Conservation (phyloP, 148 eudicot species). For the Spergularia marina region DNA sequence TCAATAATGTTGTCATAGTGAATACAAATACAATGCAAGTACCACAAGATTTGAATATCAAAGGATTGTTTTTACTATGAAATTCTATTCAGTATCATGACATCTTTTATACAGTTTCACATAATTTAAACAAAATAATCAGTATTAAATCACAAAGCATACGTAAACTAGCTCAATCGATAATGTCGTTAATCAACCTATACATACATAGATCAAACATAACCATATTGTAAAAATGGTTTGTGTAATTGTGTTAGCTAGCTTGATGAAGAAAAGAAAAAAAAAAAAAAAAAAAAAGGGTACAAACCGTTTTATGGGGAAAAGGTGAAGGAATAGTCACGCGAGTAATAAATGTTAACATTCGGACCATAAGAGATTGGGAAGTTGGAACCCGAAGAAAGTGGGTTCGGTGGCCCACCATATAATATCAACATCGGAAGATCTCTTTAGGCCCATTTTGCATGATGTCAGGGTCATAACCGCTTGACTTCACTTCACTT, state of each 20-base stretch:
- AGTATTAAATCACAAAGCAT: no score
- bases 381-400: slow-evolving; percentile 13
- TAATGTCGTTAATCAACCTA: no score
- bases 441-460: slow-evolving; percentile 34
- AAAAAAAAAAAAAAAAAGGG: not conserved
- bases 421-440: slow-evolving; percentile 25
- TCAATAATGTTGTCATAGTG: no score
- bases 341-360: slow-evolving; percentile 7
- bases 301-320: slow-evolving; percentile 11
- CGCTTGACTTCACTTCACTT: slow-evolving; percentile 28
- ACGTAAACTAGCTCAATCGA: no score
- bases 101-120: no score
- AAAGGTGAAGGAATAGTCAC: slow-evolving; percentile 8
- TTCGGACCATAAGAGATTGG: slow-evolving; percentile 10
- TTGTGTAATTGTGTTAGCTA: not conserved
- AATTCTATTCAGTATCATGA: no score
- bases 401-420: slow-evolving; percentile 14
- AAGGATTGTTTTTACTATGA: no score
- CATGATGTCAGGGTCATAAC: slow-evolving; percentile 40
- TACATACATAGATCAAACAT: no score
- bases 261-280: not conserved
- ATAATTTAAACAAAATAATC: no score
- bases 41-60: no score
- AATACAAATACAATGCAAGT: no score
- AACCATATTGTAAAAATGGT: no score